Base-by-base conservation (phyloP, 768 basidiomycete species). In the Wakefieldia striispora region DNA sequence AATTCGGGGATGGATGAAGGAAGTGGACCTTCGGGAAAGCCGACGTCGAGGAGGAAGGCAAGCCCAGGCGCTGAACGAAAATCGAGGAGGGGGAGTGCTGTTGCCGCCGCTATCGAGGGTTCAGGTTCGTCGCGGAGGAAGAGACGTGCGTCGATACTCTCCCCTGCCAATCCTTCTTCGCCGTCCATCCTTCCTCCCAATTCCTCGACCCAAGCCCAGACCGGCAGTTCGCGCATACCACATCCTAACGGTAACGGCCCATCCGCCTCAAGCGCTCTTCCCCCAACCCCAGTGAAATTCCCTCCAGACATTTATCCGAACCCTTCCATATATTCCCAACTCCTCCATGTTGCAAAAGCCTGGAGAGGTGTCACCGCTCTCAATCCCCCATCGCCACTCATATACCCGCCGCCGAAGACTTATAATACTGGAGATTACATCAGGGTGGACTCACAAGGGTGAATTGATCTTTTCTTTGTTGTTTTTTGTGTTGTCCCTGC, bases 331-430 rank as follows among this genome's bases (percentile, higher is more conserved):
- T 73, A 80, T 10, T 70, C 72, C 31, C 76, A 71, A 34, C 74
- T 88, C 2, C 73, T 76, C n/a, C 69, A 71, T n/a, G 77, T 81
- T 16, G 84, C 86, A 11, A 73, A 77, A 19, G 68, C 75, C 16
- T 89, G 85, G 86, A 71, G 86, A 9, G 86, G 87, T 2, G 69
- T 88, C 26, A 78, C 81, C n/a, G 85, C 84, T 7, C 68, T 81
- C 52, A 67, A 68, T 20, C 60, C 68, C 3, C 60, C 64, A 1
- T 58, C 54, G 10, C 53, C 62, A 5, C 45, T 56, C 27, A 13
- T 37, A 8, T 39, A 50, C 10, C 53, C 53, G 1, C 65, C 66
- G 31, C 62, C 62, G 40, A 67, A 33, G 39, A 55, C 58, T 0
- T 66, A 60, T 45, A 29, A 27, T 24, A 63, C 65, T 29, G 41